Conservation (phyloP, 257 asterid genomes). For the Forsythia viridissima region DNA sequence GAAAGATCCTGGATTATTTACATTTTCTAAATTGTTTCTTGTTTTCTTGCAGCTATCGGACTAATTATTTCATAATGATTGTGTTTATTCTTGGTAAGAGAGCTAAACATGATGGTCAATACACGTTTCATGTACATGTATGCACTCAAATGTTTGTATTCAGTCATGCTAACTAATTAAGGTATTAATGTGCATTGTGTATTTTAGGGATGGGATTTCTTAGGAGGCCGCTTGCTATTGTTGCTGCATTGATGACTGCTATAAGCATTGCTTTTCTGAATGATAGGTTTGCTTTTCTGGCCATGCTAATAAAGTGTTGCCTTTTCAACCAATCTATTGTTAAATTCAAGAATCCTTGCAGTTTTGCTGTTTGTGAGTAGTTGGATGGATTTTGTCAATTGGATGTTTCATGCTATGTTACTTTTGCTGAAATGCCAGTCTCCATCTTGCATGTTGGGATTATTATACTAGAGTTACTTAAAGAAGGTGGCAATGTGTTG, state of each 20-base stretch:
- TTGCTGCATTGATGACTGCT: slow-evolving; percentile 86
- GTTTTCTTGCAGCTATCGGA: slow-evolving; percentile 72
- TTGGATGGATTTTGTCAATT: slow-evolving; percentile 12
- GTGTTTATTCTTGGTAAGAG: slow-evolving; percentile 75
- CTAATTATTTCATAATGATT: slow-evolving; percentile 87
- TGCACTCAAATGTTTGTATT: slow-evolving; percentile 14
- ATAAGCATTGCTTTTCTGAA: slow-evolving; percentile 83
- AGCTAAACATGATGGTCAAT: slow-evolving; percentile 6
- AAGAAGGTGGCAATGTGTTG: neutral
- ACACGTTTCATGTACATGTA: neutral
- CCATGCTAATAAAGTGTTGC: neutral
- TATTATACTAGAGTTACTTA: slow-evolving; percentile 1
- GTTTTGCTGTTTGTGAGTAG: neutral
- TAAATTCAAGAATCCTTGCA: neutral
- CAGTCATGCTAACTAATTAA: neutral
- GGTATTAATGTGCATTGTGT: slow-evolving; percentile 19
- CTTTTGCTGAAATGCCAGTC: neutral
- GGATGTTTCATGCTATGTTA: slow-evolving; percentile 5
- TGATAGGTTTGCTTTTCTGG: slow-evolving; percentile 59
- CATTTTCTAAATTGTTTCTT: neutral
- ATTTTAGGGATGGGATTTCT: slow-evolving; percentile 80
- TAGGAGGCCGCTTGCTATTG: slow-evolving; percentile 74
- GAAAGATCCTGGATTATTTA: neutral
- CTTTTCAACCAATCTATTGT: neutral
- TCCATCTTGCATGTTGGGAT: slow-evolving; percentile 2